Base-by-base conservation (phyloP, 148 eudicot genomes). In the Vaccinium darrowii region DNA sequence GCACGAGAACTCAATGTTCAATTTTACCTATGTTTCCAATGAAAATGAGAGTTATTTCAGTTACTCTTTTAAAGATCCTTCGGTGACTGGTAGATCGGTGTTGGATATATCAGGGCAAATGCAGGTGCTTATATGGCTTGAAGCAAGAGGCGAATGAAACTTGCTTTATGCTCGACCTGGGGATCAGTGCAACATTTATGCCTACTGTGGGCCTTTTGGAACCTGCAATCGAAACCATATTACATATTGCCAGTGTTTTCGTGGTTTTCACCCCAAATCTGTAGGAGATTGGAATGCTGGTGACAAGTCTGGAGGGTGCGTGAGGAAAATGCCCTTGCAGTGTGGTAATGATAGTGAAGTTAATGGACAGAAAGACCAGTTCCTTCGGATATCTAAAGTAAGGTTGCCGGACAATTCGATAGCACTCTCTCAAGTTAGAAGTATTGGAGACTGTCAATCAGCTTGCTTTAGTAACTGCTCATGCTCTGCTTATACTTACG, bases 251-350 rank as follows among this genome's bases (percentile, higher is more conserved):
- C 47, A 71, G 19, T 87, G 89, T 72, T 78, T 87, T 18, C 50
- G 14, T 0, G 89, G 89, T 51, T 87, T 85, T 62, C 0, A 27
- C 33, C 83, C 89, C 30, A 27, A 27, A 1, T 77, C 33, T 19
- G 9, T 1, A 0, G 57, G 33, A 30, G 60, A 85, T 52, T 78
- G 85, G 85, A 80, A 43, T 3, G 56, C 82, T 62, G 85, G 25
- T 21, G 89, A 87, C 84, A 75, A 47, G 71, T 85, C 89, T 5
- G 60, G 83, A 9, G 87, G 89, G 50, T 87, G 89, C 33, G 79
- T 5, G 1, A 84, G 87, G 80, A 71, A 54, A 19, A 57, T 75
- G 6, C 54, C 7, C 2, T 77, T 82, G 12, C 78, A 77, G 7
- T 87, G 89, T 84, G 86, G 52, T 54, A 57, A 21, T 57, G 62